A percentile compares a stretch with the other conserved stretches of the same genome.
Evolutionary conservation across 768 basidiomycete species (phyloP).

Genomic region (Exsudoporus frostii): DNA sequence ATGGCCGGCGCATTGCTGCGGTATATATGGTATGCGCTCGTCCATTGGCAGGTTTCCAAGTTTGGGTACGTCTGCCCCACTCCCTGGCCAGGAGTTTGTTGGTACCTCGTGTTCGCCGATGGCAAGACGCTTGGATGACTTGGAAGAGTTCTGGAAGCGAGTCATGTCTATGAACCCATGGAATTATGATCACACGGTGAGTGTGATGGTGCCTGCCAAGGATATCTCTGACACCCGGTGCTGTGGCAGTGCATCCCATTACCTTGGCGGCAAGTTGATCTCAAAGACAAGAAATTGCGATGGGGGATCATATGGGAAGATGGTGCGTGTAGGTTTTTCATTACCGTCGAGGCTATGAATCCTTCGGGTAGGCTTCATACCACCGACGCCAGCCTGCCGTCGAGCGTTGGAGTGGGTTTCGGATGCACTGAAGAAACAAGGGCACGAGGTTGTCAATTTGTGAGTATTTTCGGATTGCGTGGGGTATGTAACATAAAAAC

Average conservation of each 20-base stretch:
- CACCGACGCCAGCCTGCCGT: slow-evolving; percentile 39
- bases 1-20: slow-evolving; percentile 48
- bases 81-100: slow-evolving; percentile 40
- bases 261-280: slow-evolving; percentile 39
- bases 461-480: slow-evolving; percentile 14
- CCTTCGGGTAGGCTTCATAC: slow-evolving; percentile 30
- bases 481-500: neutral
- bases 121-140: slow-evolving; percentile 40
- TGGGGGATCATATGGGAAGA: slow-evolving; percentile 43
- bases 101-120: slow-evolving; percentile 39
- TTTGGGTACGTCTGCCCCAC: slow-evolving; percentile 28
- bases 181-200: slow-evolving; percentile 43
- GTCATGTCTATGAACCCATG: slow-evolving; percentile 41
- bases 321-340: slow-evolving; percentile 26
- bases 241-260: slow-evolving; percentile 38
- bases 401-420: slow-evolving; percentile 36
- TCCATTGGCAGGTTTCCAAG: slow-evolving; percentile 38
- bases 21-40: slow-evolving; percentile 42
- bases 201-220: slow-evolving; percentile 3
- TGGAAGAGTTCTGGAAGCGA: slow-evolving; percentile 42
- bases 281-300: slow-evolving; percentile 33
- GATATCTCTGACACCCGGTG: neutral
- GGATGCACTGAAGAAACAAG: slow-evolving; percentile 34
- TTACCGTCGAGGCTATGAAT: neutral
- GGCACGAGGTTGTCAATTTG: slow-evolving; percentile 42